phyloP scores from a whole-genome alignment of 2,329 filamentous ascomycete species.

The Fusarium bactridioides region DNA sequence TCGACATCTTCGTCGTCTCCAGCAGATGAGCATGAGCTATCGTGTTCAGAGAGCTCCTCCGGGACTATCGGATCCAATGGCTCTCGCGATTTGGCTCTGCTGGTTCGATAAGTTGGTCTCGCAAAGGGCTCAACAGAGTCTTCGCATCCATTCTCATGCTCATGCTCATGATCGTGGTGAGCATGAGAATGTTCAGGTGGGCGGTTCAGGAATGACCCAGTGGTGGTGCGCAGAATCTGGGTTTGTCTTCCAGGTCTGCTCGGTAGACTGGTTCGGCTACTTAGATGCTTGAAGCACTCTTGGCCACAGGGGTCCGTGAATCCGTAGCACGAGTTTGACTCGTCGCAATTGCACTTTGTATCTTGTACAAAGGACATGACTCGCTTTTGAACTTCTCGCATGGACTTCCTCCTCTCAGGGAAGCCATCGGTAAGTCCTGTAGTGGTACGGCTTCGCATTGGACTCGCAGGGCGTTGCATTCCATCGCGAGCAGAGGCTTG shows the following conservation, averaged over 20 bases:
- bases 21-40: conserved; percentile 40
- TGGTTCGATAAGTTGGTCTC: conserved; percentile 48
- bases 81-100: conserved; percentile 52
- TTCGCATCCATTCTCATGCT: conserved; percentile 37
- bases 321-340: conserved; percentile 67
- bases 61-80: conserved; percentile 42
- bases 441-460: conserved; percentile 40
- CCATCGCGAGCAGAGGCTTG: conserved; percentile 44
- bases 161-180: conserved; percentile 35
- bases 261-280: conserved; percentile 47
- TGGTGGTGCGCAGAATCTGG: conserved; percentile 53
- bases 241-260: conserved; percentile 44
- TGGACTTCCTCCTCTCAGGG: conserved; percentile 59
- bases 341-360: conserved; percentile 69
- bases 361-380: conserved; percentile 73
- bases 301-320: conserved; percentile 72
- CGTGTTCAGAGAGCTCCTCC: conserved; percentile 34
- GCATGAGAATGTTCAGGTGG: conserved; percentile 42
- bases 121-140: conserved; percentile 37
- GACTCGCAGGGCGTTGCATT: conserved; percentile 40
- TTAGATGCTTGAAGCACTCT: conserved; percentile 69
- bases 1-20: conserved; percentile 56
- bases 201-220: conserved; percentile 45
- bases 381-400: conserved; percentile 61
- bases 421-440: conserved; percentile 42